Conservation (phyloP, 2,329 filamentous ascomycete genomes). For the Gnomoniopsis smithogilvyi region DNA sequence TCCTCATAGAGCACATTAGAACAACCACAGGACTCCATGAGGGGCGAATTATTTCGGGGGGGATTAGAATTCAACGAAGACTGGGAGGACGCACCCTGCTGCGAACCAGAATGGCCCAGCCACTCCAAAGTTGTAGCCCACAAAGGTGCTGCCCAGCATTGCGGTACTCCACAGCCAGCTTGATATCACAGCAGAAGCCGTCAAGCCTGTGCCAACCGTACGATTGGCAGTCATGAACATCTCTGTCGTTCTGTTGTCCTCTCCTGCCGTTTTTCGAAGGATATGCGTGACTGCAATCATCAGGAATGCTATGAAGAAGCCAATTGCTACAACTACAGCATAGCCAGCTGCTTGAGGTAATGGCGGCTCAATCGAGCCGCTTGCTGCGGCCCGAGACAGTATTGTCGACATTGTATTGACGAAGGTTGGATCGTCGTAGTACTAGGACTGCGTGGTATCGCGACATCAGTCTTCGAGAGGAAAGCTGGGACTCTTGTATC, state of each 20-base stretch:
- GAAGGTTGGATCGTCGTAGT: not conserved
- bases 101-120: slow-evolving; percentile 57
- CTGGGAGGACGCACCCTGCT: slow-evolving; percentile 29
- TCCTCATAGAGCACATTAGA: not conserved
- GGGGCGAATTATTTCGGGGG: not conserved
- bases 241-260: slow-evolving; percentile 12
- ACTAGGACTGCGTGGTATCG: not conserved
- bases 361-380: slow-evolving; percentile 9
- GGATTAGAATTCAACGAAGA: too few species aligned
- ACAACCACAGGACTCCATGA: too few species aligned
- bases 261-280: slow-evolving; percentile 4
- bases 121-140: slow-evolving; percentile 52
- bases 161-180: slow-evolving; percentile 55
- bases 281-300: slow-evolving; percentile 13
- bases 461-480: not conserved
- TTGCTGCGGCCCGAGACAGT: not conserved
- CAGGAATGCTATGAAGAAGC: slow-evolving; percentile 11
- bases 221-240: slow-evolving; percentile 38
- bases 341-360: slow-evolving; percentile 14
- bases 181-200: slow-evolving; percentile 51
- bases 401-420: not conserved
- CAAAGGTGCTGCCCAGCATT: slow-evolving; percentile 45
- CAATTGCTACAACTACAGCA: slow-evolving; percentile 12
- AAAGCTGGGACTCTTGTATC: not conserved
- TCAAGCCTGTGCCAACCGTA: slow-evolving; percentile 46